phyloP scores from a whole-genome alignment of 2,329 filamentous ascomycete species.

The Didymella pomorum region DNA sequence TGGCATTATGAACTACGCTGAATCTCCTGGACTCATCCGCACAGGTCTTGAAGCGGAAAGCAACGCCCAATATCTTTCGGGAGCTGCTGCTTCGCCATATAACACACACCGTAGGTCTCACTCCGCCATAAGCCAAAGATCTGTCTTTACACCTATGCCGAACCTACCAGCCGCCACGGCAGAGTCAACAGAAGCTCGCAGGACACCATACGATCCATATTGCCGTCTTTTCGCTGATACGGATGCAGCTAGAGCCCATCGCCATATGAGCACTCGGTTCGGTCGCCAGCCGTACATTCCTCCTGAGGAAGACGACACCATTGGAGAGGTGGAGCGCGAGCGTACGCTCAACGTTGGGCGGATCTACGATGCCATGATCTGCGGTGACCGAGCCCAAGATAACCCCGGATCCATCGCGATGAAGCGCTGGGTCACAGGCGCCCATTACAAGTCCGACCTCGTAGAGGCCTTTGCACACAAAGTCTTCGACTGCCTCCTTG shows the following conservation, averaged over 20 bases:
- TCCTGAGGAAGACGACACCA: slow-evolving; percentile 34
- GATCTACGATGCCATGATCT: slow-evolving; percentile 47
- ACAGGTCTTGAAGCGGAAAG: slow-evolving; percentile 3
- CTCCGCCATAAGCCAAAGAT: slow-evolving; percentile 5
- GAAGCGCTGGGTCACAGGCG: slow-evolving; percentile 44
- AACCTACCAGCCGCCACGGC: slow-evolving; percentile 3
- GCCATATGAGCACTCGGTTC: slow-evolving; percentile 38
- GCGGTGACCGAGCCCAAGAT: slow-evolving; percentile 41
- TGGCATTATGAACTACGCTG: slow-evolving; percentile 24
- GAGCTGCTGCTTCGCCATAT: slow-evolving; percentile 13
- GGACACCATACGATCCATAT: slow-evolving; percentile 34
- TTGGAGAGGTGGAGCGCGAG: slow-evolving; percentile 28
- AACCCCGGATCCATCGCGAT: slow-evolving; percentile 43
- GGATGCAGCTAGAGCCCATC: slow-evolving; percentile 33
- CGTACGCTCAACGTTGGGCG: slow-evolving; percentile 36
- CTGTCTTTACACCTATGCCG: slow-evolving; percentile 17
- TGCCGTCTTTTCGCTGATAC: slow-evolving; percentile 30
- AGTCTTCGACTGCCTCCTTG: slow-evolving; percentile 43
- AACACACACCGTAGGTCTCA: slow-evolving; percentile 19
- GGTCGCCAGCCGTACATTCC: slow-evolving; percentile 36
- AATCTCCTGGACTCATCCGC: slow-evolving; percentile 18
- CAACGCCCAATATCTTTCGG: background rate
- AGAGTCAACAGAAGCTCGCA: slow-evolving; percentile 4
- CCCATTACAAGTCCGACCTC: slow-evolving; percentile 40
- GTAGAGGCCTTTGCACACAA: slow-evolving; percentile 48